A percentile compares a stretch with the other conserved stretches of the same genome.
Conservation (phyloP, 2,329 filamentous ascomycete species). For the Cercospora zeae-maydis region DNA sequence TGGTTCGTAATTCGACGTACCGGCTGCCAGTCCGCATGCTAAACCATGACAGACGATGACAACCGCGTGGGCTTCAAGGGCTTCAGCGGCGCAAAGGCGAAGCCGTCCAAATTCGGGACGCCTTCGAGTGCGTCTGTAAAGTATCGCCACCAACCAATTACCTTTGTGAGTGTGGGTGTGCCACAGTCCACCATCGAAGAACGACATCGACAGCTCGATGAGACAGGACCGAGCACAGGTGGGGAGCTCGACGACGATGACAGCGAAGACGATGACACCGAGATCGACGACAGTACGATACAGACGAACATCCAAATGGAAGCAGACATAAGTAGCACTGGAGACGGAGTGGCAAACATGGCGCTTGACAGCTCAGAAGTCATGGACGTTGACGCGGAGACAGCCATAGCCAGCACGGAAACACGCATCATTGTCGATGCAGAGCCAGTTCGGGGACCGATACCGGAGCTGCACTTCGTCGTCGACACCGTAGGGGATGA, state of each 20-base stretch:
- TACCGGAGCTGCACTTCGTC: constrained; percentile 28
- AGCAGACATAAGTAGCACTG: constrained; percentile 32
- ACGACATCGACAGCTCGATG: constrained; percentile 23
- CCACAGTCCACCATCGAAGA: constrained; percentile 36
- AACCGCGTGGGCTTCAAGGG: constrained; percentile 28
- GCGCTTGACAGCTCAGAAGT: constrained; percentile 26
- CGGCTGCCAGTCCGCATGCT: constrained; percentile 1
- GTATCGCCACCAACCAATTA: constrained; percentile 54
- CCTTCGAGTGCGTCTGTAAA: constrained; percentile 48
- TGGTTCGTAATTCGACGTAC: constrained; percentile 9
- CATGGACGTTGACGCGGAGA: constrained; percentile 17
- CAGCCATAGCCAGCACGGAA: constrained; percentile 14
- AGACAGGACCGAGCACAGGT: not conserved
- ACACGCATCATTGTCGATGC: constrained; percentile 18
- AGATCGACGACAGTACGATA: constrained; percentile 27
- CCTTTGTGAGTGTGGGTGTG: constrained; percentile 59
- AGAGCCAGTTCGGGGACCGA: constrained; percentile 2
- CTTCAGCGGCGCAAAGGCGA: constrained; percentile 25
- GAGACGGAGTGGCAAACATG: constrained; percentile 34
- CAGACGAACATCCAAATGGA: constrained; percentile 33
- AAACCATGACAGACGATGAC: constrained; percentile 20
- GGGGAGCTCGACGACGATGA: constrained; percentile 21
- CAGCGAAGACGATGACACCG: constrained; percentile 24
- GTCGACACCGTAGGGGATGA: constrained; percentile 36
- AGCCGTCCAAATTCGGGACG: constrained; percentile 21